These are phyloP conservation scores for Ustilago xerochloae DNA, from an alignment of 1,284 basidiomycete genomes.

Conservation along the genomic window DNA sequence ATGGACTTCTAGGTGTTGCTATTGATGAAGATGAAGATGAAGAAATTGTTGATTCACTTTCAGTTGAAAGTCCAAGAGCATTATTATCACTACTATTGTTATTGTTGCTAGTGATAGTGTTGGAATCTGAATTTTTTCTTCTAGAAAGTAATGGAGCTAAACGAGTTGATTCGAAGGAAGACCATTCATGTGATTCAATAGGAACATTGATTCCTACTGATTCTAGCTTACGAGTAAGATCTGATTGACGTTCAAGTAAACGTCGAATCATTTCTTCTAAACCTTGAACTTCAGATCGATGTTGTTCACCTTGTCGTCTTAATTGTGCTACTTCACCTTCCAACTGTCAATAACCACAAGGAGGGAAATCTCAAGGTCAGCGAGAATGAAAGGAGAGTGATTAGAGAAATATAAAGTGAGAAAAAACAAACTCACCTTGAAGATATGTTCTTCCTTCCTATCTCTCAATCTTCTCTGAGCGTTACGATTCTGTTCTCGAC, in stretches of 20 bases:
- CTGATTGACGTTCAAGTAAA: conserved; percentile 15
- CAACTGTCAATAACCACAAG: conserved; percentile 7
- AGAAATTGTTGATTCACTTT: too few species aligned
- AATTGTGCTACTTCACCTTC: conserved; percentile 24
- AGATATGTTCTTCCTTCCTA: conserved; percentile 39
- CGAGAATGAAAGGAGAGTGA: neutral
- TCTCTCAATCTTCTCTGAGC: conserved; percentile 34
- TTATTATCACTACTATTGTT: too few species aligned
- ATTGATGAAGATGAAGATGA: too few species aligned
- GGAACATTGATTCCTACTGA: neutral
- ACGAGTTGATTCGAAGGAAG: neutral
- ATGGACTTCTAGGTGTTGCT: too few species aligned
- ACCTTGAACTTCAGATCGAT: neutral
- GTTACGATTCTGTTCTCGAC: conserved; percentile 40
- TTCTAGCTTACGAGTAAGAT: conserved; percentile 9
- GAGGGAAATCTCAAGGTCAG: neutral
- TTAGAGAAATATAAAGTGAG: neutral
- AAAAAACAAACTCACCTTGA: conserved; percentile 19
- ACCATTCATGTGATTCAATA: neutral
- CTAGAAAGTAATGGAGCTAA: neutral
- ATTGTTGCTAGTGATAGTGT: too few species aligned
- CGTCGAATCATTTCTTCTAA: conserved; percentile 35
- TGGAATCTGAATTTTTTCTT: too few species aligned
- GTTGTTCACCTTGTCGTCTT: conserved; percentile 10
- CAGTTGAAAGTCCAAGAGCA: too few species aligned